Conservation (phyloP, 257 asterid species). For the Gardenia jasminoides region DNA sequence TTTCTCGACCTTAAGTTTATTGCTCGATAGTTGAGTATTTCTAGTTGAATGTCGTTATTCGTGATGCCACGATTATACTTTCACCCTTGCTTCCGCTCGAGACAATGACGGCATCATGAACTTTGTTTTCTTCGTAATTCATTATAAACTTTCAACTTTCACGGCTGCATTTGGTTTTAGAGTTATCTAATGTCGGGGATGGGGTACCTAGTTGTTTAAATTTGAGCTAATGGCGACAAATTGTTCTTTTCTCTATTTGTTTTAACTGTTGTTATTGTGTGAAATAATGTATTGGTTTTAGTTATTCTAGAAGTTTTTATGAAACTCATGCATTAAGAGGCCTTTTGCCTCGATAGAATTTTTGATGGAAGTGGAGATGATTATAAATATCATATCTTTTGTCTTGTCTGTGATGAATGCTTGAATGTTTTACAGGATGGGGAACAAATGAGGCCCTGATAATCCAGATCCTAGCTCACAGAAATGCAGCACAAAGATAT, state of each 20-base stretch:
- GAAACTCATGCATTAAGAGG: background rate
- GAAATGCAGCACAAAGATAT: slow-evolving; percentile 74
- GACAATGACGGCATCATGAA: too few relatives aligned
- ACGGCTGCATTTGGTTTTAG: too few relatives aligned
- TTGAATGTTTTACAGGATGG: slow-evolving; percentile 56
- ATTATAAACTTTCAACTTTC: too few relatives aligned
- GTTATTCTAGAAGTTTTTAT: background rate
- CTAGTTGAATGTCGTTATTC: too few relatives aligned
- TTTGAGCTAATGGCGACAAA: too few relatives aligned
- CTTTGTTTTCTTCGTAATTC: too few relatives aligned
- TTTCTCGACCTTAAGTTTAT: too few relatives aligned
- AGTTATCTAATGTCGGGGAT: background rate
- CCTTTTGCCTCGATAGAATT: background rate
- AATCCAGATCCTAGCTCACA: slow-evolving; percentile 71
- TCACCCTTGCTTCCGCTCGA: too few relatives aligned
- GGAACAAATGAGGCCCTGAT: slow-evolving; percentile 73
- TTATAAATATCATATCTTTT: background rate
- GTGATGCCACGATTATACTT: too few relatives aligned
- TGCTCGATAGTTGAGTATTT: too few relatives aligned
- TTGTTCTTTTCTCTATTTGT: too few relatives aligned
- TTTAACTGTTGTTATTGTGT: background rate
- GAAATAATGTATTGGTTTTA: background rate
- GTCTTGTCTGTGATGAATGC: background rate
- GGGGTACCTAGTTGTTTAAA: too few relatives aligned
- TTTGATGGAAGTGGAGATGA: background rate